Conservation (phyloP, 495 filamentous ascomycete genomes). For the Penicillium samsonianum region DNA sequence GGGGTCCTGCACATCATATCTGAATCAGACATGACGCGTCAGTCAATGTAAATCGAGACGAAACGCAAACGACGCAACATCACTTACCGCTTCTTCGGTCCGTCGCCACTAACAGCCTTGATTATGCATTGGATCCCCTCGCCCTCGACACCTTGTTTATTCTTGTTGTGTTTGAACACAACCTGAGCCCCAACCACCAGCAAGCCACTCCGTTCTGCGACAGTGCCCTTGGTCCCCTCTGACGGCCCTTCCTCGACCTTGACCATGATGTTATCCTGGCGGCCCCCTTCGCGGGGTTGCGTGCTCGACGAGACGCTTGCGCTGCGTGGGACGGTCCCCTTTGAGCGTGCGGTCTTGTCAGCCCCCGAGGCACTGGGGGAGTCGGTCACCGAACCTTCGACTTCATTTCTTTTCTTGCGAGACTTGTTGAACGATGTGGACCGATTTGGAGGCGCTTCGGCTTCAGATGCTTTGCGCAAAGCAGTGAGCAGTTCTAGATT, state of each 20-base stretch:
- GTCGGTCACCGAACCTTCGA: constrained; percentile 67
- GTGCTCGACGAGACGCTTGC: constrained; percentile 53
- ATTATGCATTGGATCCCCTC: constrained; percentile 89
- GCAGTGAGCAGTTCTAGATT: constrained; percentile 62
- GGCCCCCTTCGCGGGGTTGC: constrained; percentile 39
- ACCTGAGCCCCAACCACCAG: constrained; percentile 77
- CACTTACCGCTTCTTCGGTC: constrained; percentile 70
- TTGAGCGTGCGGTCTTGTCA: constrained; percentile 49
- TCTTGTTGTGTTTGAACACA: constrained; percentile 74
- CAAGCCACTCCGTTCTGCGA: constrained; percentile 51
- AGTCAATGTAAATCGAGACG: not conserved
- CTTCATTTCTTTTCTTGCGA: constrained; percentile 68
- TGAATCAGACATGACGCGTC: constrained; percentile 29
- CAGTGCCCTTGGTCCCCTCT: constrained; percentile 50
- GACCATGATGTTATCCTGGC: constrained; percentile 45
- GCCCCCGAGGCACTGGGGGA: constrained; percentile 65
- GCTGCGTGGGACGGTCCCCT: constrained; percentile 54
- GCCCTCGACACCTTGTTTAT: constrained; percentile 65
- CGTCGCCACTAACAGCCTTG: constrained; percentile 79
- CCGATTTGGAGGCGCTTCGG: constrained; percentile 54
- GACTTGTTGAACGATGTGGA: constrained; percentile 49
- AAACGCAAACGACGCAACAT: constrained; percentile 7
- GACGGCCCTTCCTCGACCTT: constrained; percentile 57
- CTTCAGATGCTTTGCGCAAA: constrained; percentile 58
- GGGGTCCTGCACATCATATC: constrained; percentile 93